A percentile compares a stretch with the other conserved stretches of the same genome.
phyloP scores from a whole-genome alignment of 768 basidiomycete species.

The Cystofilobasidium bisporidii region DNA sequence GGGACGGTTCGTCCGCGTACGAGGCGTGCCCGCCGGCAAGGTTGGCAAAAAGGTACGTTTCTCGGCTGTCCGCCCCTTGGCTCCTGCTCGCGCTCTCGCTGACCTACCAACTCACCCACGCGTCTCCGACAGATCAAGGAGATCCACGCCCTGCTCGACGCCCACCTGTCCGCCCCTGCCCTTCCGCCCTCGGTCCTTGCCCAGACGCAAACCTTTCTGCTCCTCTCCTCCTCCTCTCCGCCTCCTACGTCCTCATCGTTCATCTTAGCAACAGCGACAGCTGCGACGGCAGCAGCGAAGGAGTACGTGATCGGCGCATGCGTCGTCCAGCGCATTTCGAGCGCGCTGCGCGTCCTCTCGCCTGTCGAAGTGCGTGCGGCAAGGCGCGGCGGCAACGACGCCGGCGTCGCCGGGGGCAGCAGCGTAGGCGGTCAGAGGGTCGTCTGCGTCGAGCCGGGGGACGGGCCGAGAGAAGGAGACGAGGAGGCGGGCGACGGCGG shows the following conservation, averaged over 20 bases:
- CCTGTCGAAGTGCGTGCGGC: constrained; percentile 2
- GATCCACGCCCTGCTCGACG: constrained; percentile 32
- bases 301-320: constrained; percentile 18
- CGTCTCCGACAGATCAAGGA: constrained; percentile 3
- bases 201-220: constrained; percentile 19
- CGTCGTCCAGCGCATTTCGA: constrained; percentile 25
- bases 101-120: background rate
- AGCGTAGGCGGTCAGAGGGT: too few relatives aligned
- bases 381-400: background rate
- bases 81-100: background rate
- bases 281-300: background rate
- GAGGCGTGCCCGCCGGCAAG: constrained; percentile 16
- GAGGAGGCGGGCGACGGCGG: constrained; percentile 7
- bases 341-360: constrained; percentile 7
- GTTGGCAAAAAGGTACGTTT: background rate
- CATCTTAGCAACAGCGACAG: background rate
- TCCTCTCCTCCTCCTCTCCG: constrained; percentile 7
- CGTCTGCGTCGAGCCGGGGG: background rate
- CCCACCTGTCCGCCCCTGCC: constrained; percentile 36
- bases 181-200: constrained; percentile 34
- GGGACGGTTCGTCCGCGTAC: constrained; percentile 15
- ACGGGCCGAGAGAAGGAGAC: background rate
- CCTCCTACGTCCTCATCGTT: background rate
- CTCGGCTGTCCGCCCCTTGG: background rate
- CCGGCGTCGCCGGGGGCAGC: background rate